Evolutionary conservation across 2,329 filamentous ascomycete species (phyloP).

Genomic region (Paraphaeosphaeria sporulosa): DNA sequence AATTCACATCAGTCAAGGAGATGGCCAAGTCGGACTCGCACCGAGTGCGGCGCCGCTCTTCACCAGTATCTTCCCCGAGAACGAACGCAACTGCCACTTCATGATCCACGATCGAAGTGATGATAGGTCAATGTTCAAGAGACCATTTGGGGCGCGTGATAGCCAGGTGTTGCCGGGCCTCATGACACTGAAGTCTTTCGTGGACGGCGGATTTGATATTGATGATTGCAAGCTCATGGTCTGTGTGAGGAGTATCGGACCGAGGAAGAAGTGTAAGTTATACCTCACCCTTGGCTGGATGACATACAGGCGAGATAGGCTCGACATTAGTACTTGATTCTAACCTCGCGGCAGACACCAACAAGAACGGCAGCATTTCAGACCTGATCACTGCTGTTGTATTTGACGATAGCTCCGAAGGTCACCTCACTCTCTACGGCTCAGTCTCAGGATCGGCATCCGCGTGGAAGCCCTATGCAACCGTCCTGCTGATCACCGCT

Average conservation of each 20-base stretch:
- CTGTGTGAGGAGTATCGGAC: conserved; percentile 65
- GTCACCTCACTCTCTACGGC: conserved; percentile 63
- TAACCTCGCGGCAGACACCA: conserved; percentile 49
- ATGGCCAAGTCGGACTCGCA: conserved; percentile 51
- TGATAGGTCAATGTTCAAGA: conserved; percentile 53
- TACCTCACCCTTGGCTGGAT: neutral
- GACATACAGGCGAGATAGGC: neutral
- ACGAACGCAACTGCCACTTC: conserved; percentile 62
- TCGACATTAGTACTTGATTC: neutral
- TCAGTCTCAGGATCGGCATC: conserved; percentile 56
- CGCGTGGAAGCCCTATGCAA: conserved; percentile 57
- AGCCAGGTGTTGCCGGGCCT: conserved; percentile 53
- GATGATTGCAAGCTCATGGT: conserved; percentile 61
- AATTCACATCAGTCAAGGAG: conserved; percentile 58
- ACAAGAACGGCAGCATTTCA: conserved; percentile 55
- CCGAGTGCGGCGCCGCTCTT: conserved; percentile 57
- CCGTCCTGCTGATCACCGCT: conserved; percentile 60
- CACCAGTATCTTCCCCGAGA: conserved; percentile 66
- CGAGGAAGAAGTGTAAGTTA: conserved; percentile 56
- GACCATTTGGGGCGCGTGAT: conserved; percentile 55
- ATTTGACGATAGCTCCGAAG: conserved; percentile 66
- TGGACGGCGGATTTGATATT: conserved; percentile 63
- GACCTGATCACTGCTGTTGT: conserved; percentile 61
- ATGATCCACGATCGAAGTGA: conserved; percentile 61
- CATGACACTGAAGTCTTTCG: conserved; percentile 65